Base-by-base conservation (phyloP, 805 yeast genomes). In the Candida ficus region DNA sequence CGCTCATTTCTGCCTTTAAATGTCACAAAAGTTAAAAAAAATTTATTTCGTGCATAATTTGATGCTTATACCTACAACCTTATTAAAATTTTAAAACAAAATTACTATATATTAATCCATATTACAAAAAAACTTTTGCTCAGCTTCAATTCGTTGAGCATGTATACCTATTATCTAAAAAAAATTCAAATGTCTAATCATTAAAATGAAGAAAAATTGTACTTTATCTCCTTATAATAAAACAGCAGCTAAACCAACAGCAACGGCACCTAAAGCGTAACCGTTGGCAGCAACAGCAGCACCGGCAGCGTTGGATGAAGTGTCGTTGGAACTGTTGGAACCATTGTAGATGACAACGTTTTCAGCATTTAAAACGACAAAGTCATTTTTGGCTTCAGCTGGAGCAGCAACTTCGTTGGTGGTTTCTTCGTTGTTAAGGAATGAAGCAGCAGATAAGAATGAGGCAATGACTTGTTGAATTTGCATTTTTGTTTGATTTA, bases 381-480 rank as follows among this genome's bases (percentile, higher is more conserved):
- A 29, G 25, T 33, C 35, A 5, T 12, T 14, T 9, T 37, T 31
- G 18, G 28, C 31, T 19, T 30, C 23, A 12, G 9, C 12, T 29
- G 33, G 10, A 12, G 26, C 20, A 19, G 17, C 17, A 11, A 19
- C 23, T 37, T 41, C 37, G 37, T 22, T 30, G 16, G 30, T 7
- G 13, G 27, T 7, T 16, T 33, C 25, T 34, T 41, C 37, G 35
- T 22, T 30, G 43, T 37, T 45, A 35, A 51, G 45, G 25, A 52
- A 31, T 38, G 50, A 39, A 34, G 58, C 33, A 23, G 58, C 48
- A 30, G 58, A 56, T 38, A 56, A 35, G 46, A 50, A 48, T 4
- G 58, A 51, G 31, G 60, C 57, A 40, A 56, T 42, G 44, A 56
- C 56, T 54, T 56, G 60, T 47, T 56, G 60, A 41, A 56, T 48